Base-by-base conservation (phyloP, 225 moss, liverwort and hornwort species). In the Ulota crispa region DNA sequence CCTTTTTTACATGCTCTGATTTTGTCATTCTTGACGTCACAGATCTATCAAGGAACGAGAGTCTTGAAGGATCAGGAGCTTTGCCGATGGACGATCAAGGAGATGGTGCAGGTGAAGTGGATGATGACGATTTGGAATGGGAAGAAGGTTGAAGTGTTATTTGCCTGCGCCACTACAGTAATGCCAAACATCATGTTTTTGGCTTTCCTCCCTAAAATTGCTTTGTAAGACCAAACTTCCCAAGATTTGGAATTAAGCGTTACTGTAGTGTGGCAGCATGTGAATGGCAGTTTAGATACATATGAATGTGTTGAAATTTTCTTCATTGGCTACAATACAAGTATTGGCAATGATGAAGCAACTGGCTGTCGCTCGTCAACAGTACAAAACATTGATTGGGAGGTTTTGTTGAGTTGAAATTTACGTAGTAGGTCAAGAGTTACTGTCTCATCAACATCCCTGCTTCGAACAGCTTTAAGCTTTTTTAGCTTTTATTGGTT, bases 71-170 rank as follows among this genome's bases (percentile, higher is more conserved):
- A 50, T 36, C 78, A 83, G 86, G 75, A 81, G 70, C 52, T 62
- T 28, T 73, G 78, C 70, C 78, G 15, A 79, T 85, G 78, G 87
- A 91, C 23, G 86, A 85, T 64, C 88, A 89, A 78, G 91, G 86
- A 65, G 87, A 70, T 72, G 83, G 60, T 70, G 76, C 63, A 71
- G 90, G 81, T 61, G 92, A 92, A 70, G 70, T 71, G 81, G 96
- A 93, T 60, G 93, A 95, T 27, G 97, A 94, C 18, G 93, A 95
- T 55, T 88, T 93, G 54, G 95, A 97, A 80, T 95, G 97, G 95
- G 95, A 95, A 79, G 93, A 94, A 88, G 94, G 89, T 31, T 93
- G 75, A 90, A 47, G 65, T 32, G 52, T 73, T 63, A n/a, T 30
- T n/a, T 41, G 56, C 41, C 53, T 59, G 57, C 60, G 52, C 24